phyloP scores from a whole-genome alignment of 169 alveolate genomes.

The Eimeria maxima region DNA sequence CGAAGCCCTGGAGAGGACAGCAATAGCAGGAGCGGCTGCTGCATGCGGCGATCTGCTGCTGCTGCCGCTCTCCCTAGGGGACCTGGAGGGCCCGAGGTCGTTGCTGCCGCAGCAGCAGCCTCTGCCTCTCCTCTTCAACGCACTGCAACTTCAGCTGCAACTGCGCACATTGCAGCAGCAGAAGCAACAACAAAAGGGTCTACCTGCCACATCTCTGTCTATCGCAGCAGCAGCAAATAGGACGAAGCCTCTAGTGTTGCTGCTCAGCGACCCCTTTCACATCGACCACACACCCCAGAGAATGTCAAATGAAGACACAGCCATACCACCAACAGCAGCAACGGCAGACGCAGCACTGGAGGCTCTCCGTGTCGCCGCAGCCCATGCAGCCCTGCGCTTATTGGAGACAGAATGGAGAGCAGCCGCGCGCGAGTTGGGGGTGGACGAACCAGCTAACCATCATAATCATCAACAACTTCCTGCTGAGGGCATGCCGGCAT shows the following conservation, averaged over 20 bases:
- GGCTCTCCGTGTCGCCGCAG: neutral
- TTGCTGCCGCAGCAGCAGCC: constrained; percentile 61
- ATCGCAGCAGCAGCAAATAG: constrained; percentile 51
- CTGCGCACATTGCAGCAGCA: neutral
- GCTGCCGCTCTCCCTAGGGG: constrained; percentile 50
- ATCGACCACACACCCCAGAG: neutral
- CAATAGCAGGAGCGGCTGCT: constrained; percentile 68
- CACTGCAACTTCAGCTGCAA: constrained; percentile 53
- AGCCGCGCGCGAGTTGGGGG: constrained; percentile 8
- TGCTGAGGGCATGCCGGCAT: neutral
- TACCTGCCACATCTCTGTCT: neutral
- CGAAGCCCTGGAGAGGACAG: constrained; percentile 24
- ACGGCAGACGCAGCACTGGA: neutral
- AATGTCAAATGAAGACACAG: neutral
- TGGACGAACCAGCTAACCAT: neutral
- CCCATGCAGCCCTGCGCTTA: constrained; percentile 53
- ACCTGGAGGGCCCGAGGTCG: constrained; percentile 6
- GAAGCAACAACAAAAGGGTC: too few relatives aligned
- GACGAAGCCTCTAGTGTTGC: constrained; percentile 43
- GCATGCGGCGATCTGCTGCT: constrained; percentile 73
- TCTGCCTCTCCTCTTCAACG: constrained; percentile 27
- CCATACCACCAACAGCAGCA: neutral
- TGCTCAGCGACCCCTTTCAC: constrained; percentile 1
- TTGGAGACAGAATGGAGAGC: constrained; percentile 19
- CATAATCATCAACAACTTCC: neutral